These are phyloP conservation scores for Stemphylium vesicarium DNA, from an alignment of 2,329 filamentous ascomycete species.

Conservation along the genomic window DNA sequence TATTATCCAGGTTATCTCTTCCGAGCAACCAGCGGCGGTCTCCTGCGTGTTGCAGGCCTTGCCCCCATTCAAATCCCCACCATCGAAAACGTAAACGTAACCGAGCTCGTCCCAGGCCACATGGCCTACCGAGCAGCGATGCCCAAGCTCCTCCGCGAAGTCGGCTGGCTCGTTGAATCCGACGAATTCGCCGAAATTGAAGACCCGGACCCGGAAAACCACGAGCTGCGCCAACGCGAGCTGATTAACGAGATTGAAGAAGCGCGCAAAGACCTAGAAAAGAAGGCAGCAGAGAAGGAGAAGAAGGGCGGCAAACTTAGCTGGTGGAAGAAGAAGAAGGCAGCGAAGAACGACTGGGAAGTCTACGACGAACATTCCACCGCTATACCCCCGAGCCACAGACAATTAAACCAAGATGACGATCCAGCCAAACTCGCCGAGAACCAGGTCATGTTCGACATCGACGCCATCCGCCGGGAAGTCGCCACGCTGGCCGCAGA, in stretches of 20 bases:
- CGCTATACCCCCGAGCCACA: constrained; percentile 12
- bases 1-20: constrained; percentile 74
- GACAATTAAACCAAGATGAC: constrained; percentile 45
- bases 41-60: constrained; percentile 85
- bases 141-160: constrained; percentile 83
- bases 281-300: constrained; percentile 65
- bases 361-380: constrained; percentile 74
- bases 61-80: constrained; percentile 79
- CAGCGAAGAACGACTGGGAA: constrained; percentile 89
- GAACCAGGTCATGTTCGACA: constrained; percentile 81
- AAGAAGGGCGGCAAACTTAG: constrained; percentile 65
- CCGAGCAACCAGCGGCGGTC: constrained; percentile 89
- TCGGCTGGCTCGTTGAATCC: constrained; percentile 88
- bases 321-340: constrained; percentile 83
- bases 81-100: constrained; percentile 88
- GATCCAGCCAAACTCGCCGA: constrained; percentile 60
- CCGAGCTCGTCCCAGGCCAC: constrained; percentile 83
- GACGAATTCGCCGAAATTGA: constrained; percentile 97
- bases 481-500: constrained; percentile 78
- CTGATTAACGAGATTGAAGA: constrained; percentile 97
- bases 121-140: constrained; percentile 97
- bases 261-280: constrained; percentile 84
- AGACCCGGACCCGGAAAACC: constrained; percentile 94
- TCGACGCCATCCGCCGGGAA: constrained; percentile 81
- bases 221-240: constrained; percentile 84